These are phyloP conservation scores for Amyloporia xantha DNA, from an alignment of 768 basidiomycete genomes.

Conservation along the genomic window DNA sequence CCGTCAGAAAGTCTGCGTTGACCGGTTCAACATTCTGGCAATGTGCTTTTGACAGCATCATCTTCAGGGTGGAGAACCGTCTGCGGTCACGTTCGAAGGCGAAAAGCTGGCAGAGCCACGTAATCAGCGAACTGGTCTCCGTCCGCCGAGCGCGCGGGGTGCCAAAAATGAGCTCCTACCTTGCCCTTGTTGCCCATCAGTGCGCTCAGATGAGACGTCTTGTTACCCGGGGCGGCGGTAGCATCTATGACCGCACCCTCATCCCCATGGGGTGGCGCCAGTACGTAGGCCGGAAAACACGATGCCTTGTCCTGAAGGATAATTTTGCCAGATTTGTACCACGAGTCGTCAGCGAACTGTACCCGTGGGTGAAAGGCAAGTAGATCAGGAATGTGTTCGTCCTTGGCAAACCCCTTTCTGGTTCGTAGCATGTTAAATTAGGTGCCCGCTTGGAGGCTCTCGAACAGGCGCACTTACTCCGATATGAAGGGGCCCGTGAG, in stretches of 20 bases:
- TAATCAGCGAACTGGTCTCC: background rate
- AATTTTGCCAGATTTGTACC: slow-evolving; percentile 72
- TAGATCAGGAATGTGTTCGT: slow-evolving; percentile 78
- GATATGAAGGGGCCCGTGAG: slow-evolving; percentile 46
- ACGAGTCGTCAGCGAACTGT: slow-evolving; percentile 62
- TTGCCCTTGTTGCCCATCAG: slow-evolving; percentile 79
- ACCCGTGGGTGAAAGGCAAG: slow-evolving; percentile 66
- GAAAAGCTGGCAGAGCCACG: slow-evolving; percentile 43
- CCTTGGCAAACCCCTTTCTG: slow-evolving; percentile 62
- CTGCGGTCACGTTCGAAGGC: slow-evolving; percentile 87
- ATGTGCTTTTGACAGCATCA: slow-evolving; percentile 79
- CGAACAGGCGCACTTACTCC: slow-evolving; percentile 31
- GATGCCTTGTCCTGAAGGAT: slow-evolving; percentile 98
- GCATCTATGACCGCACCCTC: slow-evolving; percentile 76
- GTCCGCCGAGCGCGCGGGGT: background rate
- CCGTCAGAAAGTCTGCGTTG: slow-evolving; percentile 77
- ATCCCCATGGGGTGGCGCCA: slow-evolving; percentile 60
- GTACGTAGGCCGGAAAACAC: slow-evolving; percentile 87
- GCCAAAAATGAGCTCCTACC: slow-evolving; percentile 34
- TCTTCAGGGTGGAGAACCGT: slow-evolving; percentile 75
- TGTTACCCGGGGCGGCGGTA: slow-evolving; percentile 96
- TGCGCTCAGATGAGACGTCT: slow-evolving; percentile 90
- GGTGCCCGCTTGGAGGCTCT: background rate
- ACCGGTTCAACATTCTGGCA: slow-evolving; percentile 75
- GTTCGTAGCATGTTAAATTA: background rate